Base-by-base conservation (phyloP, 352 stramenopile genomes). In the Globisporangium mamillatum region DNA sequence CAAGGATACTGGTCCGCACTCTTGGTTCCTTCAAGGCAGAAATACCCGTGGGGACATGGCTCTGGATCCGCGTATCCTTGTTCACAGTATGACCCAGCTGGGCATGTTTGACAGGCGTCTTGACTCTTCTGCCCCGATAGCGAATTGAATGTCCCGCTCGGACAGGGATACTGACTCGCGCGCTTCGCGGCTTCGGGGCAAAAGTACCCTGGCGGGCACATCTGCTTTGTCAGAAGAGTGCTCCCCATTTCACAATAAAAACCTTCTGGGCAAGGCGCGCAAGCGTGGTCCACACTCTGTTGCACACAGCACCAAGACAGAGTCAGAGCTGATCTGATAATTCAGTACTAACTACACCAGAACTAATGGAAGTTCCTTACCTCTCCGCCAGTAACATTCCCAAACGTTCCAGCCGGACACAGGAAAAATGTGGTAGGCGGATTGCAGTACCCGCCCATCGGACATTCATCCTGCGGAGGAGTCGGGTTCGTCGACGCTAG, bases 371-470 rank as follows among this genome's bases (percentile, higher is more conserved):
- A 44, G 8, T 24, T 20, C 9, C 32, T n/a, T 74, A 93, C 86
- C 77, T 93, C 74, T 55, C 88, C 87, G 24, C 84, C 88, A 12
- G 84, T 94, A 12, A 86, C 77, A 54, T 95, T 96, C 20, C 92
- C 92, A 61, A 88, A 95, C 0, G 90, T 97, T 4, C 93, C 93
- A 41, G 83, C 76, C 1, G 93, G 92, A 68, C 93, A 98, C 55
- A 86, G 68, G 63, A 93, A 94, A 55, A 94, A 93, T 0, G 80
- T 95, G 7, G 79, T 92, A 1, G 92, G 64, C 22, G 90, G 89
- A 64, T 95, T 96, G 69, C 91, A 97, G 57, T 96, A 97, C 7
- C 87, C 89, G 2, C 91, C 92, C 71, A 96, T 91, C 0, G 87
- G 86, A 60, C 91, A 98, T n/a, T 90, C 89, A 55, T 91, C 90